These are phyloP conservation scores for Spathaspora sp. DNA, from an alignment of 805 yeast species.

Conservation along the genomic window DNA sequence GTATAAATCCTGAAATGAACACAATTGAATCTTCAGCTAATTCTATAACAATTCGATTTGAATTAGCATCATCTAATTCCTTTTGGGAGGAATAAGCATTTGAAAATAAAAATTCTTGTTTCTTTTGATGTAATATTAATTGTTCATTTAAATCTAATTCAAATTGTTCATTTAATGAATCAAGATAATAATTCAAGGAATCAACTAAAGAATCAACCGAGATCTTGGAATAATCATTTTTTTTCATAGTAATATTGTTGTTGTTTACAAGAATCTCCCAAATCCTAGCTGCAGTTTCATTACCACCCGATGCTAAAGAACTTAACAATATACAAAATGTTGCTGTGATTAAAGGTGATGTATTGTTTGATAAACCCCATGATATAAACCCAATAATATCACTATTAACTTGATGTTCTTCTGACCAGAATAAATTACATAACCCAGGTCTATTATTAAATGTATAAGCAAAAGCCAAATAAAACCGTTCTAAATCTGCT, in stretches of 20 bases:
- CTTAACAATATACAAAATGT: slow-evolving; percentile 78
- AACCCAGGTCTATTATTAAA: slow-evolving; percentile 60
- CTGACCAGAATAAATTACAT: slow-evolving; percentile 59
- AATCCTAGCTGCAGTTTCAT: slow-evolving; percentile 42
- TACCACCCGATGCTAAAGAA: slow-evolving; percentile 62
- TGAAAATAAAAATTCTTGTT: slow-evolving; percentile 30
- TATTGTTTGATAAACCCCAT: slow-evolving; percentile 82
- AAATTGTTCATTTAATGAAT: slow-evolving; percentile 38
- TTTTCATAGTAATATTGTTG: slow-evolving; percentile 22
- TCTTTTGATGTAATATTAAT: slow-evolving; percentile 27
- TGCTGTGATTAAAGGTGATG: slow-evolving; percentile 75
- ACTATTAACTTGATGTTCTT: slow-evolving; percentile 29
- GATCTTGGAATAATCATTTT: slow-evolving; percentile 40
- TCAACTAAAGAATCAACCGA: slow-evolving; percentile 56
- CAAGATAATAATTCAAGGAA: slow-evolving; percentile 51
- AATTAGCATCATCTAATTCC: slow-evolving; percentile 20
- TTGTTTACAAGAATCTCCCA: slow-evolving; percentile 38
- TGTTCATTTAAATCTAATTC: slow-evolving; percentile 30
- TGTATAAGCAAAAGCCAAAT: slow-evolving; percentile 66
- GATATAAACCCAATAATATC: slow-evolving; percentile 74
- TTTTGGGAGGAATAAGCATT: slow-evolving; percentile 8
- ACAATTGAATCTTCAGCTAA: slow-evolving; percentile 78
- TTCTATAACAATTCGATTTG: slow-evolving; percentile 42
- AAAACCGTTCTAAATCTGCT: slow-evolving; percentile 86
- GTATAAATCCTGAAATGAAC: slow-evolving; percentile 69